Conservation (phyloP, 169 alveolate genomes). For the Cystoisospora suis region DNA sequence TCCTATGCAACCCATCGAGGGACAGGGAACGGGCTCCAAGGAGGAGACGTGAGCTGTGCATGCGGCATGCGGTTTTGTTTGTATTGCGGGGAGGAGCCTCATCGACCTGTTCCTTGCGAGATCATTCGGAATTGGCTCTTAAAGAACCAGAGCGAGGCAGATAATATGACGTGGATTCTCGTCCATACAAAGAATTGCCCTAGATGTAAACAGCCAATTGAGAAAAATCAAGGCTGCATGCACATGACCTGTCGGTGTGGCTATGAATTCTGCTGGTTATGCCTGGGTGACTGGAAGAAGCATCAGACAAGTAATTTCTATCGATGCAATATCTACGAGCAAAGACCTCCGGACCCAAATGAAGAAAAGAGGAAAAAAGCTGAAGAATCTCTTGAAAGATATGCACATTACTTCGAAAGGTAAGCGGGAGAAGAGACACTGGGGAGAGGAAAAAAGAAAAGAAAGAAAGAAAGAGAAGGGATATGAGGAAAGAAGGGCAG, state of each 20-base stretch:
- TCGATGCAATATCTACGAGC: conserved; percentile 59
- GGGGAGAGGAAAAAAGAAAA: too few relatives aligned
- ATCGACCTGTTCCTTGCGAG: conserved; percentile 84
- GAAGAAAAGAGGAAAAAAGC: conserved; percentile 41
- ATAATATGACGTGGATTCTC: conserved; percentile 82
- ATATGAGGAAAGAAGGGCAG: too few relatives aligned
- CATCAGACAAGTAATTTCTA: conserved; percentile 63
- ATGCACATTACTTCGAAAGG: conserved; percentile 66
- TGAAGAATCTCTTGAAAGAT: conserved; percentile 60
- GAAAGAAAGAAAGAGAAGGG: too few relatives aligned
- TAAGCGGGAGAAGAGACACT: background rate
- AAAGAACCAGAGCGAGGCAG: conserved; percentile 74
- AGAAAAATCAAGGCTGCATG: conserved; percentile 89
- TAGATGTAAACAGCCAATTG: conserved; percentile 79
- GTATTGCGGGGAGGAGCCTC: conserved; percentile 80
- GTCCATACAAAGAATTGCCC: conserved; percentile 86
- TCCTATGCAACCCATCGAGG: background rate
- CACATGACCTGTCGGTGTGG: conserved; percentile 88
- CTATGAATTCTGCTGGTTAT: conserved; percentile 87
- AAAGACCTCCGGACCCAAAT: conserved; percentile 38
- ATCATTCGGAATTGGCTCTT: conserved; percentile 74
- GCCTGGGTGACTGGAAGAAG: conserved; percentile 82
- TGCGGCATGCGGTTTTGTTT: conserved; percentile 82
- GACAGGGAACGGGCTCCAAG: background rate
- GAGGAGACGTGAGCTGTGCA: conserved; percentile 75